Conservation (phyloP, 2,329 filamentous ascomycete species). For the Phialocephala sp. region DNA sequence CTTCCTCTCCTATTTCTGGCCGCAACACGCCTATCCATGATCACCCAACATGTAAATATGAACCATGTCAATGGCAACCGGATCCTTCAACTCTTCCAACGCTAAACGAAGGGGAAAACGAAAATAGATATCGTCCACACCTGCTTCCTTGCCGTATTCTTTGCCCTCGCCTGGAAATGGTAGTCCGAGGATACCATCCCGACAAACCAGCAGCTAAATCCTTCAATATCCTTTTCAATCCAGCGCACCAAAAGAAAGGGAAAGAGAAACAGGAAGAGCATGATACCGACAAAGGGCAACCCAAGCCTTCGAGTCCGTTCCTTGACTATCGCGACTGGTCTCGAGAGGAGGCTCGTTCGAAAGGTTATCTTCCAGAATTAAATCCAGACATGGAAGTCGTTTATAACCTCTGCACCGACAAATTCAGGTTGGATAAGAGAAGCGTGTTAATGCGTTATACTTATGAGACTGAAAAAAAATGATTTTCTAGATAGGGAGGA, state of each 20-base stretch:
- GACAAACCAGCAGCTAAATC: background rate
- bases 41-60: no score
- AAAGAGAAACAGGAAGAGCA: background rate
- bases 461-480: background rate
- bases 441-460: background rate
- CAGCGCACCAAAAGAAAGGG: slow-evolving; percentile 12
- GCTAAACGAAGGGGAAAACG: background rate
- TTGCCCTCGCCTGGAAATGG: background rate
- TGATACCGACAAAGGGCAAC: background rate
- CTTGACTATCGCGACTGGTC: background rate
- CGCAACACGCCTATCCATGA: no score
- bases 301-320: background rate
- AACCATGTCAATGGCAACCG: slow-evolving; percentile 9
- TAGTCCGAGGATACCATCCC: background rate
- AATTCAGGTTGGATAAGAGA: slow-evolving; percentile 19
- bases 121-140: background rate
- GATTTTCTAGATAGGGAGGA: background rate
- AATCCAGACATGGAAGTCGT: slow-evolving; percentile 19
- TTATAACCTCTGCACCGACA: slow-evolving; percentile 27
- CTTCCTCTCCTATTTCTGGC: no score
- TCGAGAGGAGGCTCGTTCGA: no score
- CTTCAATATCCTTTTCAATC: background rate
- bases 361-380: background rate
- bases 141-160: background rate
- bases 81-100: slow-evolving; percentile 1